Evolutionary conservation across 2,329 filamentous ascomycete genomes (phyloP).

Genomic region (Pseudogymnoascus sp.): DNA sequence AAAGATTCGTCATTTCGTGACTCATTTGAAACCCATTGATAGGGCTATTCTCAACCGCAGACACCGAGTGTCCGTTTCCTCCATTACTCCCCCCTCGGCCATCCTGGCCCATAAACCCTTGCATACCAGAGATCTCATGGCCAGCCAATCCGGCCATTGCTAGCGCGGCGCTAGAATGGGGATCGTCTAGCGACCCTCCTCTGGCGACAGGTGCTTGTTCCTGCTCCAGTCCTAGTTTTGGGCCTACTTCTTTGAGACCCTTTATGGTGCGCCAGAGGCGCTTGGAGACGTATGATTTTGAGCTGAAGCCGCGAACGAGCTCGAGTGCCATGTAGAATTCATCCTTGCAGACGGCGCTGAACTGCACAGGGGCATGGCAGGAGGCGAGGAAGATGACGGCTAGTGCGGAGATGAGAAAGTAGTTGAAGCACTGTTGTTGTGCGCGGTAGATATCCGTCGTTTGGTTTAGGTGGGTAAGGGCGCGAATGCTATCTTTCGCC

Average conservation of each 20-base stretch:
- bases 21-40: constrained; percentile 33
- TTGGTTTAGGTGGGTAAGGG: constrained; percentile 64
- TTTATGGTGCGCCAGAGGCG: constrained; percentile 68
- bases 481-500: constrained; percentile 69
- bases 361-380: constrained; percentile 66
- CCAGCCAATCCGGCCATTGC: constrained; percentile 50
- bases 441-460: constrained; percentile 65
- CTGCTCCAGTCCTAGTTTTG: constrained; percentile 55
- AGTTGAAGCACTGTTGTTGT: constrained; percentile 73
- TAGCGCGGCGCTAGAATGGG: constrained; percentile 47
- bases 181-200: constrained; percentile 35
- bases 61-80: constrained; percentile 19
- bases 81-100: constrained; percentile 8
- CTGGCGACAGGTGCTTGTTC: constrained; percentile 18
- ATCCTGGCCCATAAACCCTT: constrained; percentile 13
- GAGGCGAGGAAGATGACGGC: constrained; percentile 72
- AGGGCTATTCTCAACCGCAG: constrained; percentile 19
- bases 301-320: constrained; percentile 65
- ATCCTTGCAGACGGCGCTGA: constrained; percentile 60
- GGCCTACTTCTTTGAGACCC: constrained; percentile 65
- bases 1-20: constrained; percentile 32
- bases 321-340: constrained; percentile 77
- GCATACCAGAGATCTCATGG: constrained; percentile 28
- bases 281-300: constrained; percentile 65
- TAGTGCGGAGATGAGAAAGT: constrained; percentile 69